Evolutionary conservation across 441 rosid genomes (phyloP), one percentile per base, ranked within the genome.

Genomic region (Sinapis alba): DNA sequence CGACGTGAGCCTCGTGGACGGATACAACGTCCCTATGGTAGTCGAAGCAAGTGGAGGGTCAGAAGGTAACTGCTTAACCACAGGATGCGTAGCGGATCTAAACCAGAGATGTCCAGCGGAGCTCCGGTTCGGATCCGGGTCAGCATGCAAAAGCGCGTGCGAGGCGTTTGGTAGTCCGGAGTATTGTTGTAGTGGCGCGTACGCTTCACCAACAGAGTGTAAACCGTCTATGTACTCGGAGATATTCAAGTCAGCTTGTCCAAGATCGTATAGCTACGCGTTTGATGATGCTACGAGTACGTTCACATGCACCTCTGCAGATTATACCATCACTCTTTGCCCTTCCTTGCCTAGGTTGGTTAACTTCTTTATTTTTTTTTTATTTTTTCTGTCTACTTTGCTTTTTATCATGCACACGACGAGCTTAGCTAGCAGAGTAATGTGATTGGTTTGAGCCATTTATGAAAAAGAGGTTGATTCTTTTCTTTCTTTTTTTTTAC

Each of bases 1-100:
- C 76, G 99, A 95, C 75, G 93, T 95, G 12, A 95, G 99, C 80
- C 85, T 95, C 28, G 99, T 95, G 10, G 99, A 95, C 63, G 99
- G 99, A n/a, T 95, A 91, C 82, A 95, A 95, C 83, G 84, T 92
- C 36, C 94, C 98, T 1, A 73, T 95, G 93, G 63, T 89, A n/a
- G 87, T 95, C 0, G 81, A 79, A 47, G 90, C 99, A 2, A 84
- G 78, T 70, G 93, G 90, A 3, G 93, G 93, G 0, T 41, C 83
- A 4, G 86, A 89, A 2, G 84, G 84, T 12, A 84, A 78, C 51
- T 95, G 98, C 69, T 71, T 86, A 3, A 58, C 68, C 18, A 90
- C 97, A 0, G 97, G 98, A 0, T 95, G 99, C 74, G 75, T 78
- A 3, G 85, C 71, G 53, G 97, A 91, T 63, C 79, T 95, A 61